phyloP scores from a whole-genome alignment of 2,329 filamentous ascomycete species.

The Thermothelomyces thermophilus region DNA sequence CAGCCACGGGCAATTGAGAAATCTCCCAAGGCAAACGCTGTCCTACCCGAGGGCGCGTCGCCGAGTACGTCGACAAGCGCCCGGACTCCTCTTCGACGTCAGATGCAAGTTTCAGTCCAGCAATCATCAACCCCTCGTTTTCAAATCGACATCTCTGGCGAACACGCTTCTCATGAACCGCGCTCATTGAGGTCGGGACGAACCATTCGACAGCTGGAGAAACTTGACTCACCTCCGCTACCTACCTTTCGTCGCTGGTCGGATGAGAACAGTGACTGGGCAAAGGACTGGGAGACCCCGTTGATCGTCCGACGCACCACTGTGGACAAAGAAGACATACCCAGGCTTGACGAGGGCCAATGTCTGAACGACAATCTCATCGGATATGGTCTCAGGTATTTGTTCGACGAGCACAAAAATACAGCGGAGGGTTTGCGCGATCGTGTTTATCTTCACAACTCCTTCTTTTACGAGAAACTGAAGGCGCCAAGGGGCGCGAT shows the following conservation, averaged over 20 bases:
- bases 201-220: background rate
- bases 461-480: conserved; percentile 80
- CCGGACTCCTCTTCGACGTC: conserved; percentile 5
- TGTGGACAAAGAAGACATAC: conserved; percentile 66
- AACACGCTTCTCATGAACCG: background rate
- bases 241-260: conserved; percentile 41
- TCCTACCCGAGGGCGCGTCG: too few species aligned
- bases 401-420: conserved; percentile 55
- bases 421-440: conserved; percentile 49
- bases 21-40: background rate
- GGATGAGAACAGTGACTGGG: conserved; percentile 44
- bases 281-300: conserved; percentile 47
- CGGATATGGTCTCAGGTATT: conserved; percentile 73
- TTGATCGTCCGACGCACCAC: conserved; percentile 60
- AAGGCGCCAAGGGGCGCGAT: conserved; percentile 56
- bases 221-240: background rate
- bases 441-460: conserved; percentile 83
- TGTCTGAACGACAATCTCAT: conserved; percentile 92
- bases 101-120: conserved; percentile 11
- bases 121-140: background rate
- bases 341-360: conserved; percentile 72
- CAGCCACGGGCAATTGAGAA: background rate
- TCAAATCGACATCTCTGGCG: background rate
- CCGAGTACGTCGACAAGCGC: background rate
- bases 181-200: conserved; percentile 12